Evolutionary conservation across 1,284 basidiomycete species (phyloP).

Genomic region (Apiotrichum domesticum): DNA sequence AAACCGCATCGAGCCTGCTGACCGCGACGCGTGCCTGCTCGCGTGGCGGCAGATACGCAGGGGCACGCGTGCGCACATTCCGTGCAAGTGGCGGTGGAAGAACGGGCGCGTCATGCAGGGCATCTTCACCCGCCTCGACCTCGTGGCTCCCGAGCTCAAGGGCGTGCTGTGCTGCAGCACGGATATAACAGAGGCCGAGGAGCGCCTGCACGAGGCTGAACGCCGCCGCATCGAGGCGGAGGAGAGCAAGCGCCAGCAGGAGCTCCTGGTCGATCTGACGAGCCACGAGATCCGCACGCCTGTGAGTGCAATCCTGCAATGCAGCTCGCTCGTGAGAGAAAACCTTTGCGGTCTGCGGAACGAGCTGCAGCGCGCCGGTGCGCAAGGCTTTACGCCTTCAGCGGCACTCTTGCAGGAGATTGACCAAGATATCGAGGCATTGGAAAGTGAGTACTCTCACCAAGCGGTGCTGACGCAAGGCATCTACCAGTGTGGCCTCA

Average conservation of each 20-base stretch:
- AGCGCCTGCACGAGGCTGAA: conserved; percentile 35
- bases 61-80: conserved; percentile 2
- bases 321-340: conserved; percentile 28
- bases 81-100: conserved; percentile 32
- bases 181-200: conserved; percentile 39
- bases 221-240: conserved; percentile 36
- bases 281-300: conserved; percentile 33
- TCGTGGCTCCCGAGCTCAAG: conserved; percentile 20
- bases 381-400: conserved; percentile 7
- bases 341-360: conserved; percentile 22
- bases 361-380: conserved; percentile 5
- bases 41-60: background rate
- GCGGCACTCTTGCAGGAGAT: conserved; percentile 28
- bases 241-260: conserved; percentile 26
- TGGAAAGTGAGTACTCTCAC: conserved; percentile 18
- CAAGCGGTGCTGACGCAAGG: background rate
- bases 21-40: background rate
- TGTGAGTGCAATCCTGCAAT: conserved; percentile 30
- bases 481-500: conserved; percentile 43
- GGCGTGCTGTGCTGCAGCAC: conserved; percentile 38
- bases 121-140: conserved; percentile 35
- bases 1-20: background rate
- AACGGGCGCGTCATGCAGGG: conserved; percentile 28
- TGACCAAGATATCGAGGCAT: conserved; percentile 35
- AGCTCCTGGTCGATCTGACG: conserved; percentile 31